phyloP scores from a whole-genome alignment of 352 stramenopile genomes.

The Globisporangium polare region DNA sequence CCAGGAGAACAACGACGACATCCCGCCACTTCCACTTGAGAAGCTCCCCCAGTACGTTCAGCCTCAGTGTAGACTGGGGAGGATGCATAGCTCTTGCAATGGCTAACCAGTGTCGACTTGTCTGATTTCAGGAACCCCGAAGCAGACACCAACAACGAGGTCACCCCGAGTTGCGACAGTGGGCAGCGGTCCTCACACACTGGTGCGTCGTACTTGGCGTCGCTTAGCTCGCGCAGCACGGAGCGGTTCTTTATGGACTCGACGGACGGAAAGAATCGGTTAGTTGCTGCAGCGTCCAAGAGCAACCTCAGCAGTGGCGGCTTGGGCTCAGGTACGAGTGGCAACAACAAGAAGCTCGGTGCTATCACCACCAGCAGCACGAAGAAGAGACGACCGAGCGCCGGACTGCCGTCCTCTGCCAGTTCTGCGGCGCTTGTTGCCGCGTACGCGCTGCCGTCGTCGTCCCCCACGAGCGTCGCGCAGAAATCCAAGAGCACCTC shows the following conservation, averaged over 20 bases:
- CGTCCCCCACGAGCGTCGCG: constrained; percentile 4
- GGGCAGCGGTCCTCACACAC: constrained; percentile 5
- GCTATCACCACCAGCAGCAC: constrained; percentile 20
- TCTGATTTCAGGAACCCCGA: constrained; percentile 24
- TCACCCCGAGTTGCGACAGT: constrained; percentile 18
- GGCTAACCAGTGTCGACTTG: neutral
- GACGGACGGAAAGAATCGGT: constrained; percentile 11
- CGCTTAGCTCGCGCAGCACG: constrained; percentile 28
- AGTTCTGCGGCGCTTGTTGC: constrained; percentile 8
- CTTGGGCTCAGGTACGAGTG: constrained; percentile 1
- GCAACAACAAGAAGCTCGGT: constrained; percentile 24
- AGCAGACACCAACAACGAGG: constrained; percentile 16
- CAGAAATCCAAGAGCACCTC: constrained; percentile 33
- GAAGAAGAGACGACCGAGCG: constrained; percentile 16
- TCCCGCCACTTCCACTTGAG: constrained; percentile 48
- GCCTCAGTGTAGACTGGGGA: too few species aligned
- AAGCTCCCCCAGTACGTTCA: constrained; percentile 44
- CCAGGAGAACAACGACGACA: constrained; percentile 45
- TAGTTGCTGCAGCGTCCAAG: constrained; percentile 5
- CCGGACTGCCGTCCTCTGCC: neutral
- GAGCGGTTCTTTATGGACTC: constrained; percentile 28
- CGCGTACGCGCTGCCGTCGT: constrained; percentile 17
- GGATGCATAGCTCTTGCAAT: neutral
- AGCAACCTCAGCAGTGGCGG: constrained; percentile 7
- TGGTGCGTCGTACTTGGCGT: constrained; percentile 16